Conservation (phyloP, 139 green algal genomes). For the Chlamydomonas incerta region DNA sequence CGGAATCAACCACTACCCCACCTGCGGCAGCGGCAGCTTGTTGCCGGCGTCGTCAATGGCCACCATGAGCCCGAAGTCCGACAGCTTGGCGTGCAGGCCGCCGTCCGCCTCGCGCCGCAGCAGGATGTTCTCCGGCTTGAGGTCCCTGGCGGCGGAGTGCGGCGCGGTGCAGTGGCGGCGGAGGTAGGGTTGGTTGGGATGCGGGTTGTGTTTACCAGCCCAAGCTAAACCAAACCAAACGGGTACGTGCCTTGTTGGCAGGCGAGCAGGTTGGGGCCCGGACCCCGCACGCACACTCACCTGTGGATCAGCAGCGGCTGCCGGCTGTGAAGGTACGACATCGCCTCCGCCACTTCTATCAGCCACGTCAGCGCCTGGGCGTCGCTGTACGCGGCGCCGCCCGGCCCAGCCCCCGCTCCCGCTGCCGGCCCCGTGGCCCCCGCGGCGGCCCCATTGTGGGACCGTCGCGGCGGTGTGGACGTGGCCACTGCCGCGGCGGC, state of each 20-base stretch:
- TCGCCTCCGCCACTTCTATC: slow-evolving; percentile 14
- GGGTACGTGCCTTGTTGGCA: too few species aligned
- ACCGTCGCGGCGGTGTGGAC: background rate
- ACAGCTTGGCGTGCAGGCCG: slow-evolving; percentile 32
- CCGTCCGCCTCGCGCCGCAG: slow-evolving; percentile 20
- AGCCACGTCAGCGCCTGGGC: slow-evolving; percentile 21
- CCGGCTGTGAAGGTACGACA: slow-evolving; percentile 22
- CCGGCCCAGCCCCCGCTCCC: too few species aligned
- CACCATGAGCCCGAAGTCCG: slow-evolving; percentile 25
- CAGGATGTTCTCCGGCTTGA: slow-evolving; percentile 25
- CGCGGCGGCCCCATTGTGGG: background rate
- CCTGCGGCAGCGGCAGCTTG: slow-evolving; percentile 13
- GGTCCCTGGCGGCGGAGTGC: too few species aligned
- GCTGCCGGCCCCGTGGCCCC: too few species aligned
- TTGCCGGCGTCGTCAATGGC: background rate
- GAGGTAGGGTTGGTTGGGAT: too few species aligned
- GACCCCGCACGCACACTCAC: too few species aligned
- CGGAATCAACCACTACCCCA: too few species aligned
- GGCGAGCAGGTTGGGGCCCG: too few species aligned
- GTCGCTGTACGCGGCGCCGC: slow-evolving; percentile 9
- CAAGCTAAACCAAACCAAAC: too few species aligned
- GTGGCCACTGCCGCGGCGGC: background rate
- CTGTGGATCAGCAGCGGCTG: slow-evolving; percentile 32
- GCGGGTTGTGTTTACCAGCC: too few species aligned
- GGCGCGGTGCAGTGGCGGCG: too few species aligned